Conservation (phyloP, 2,329 filamentous ascomycete genomes). For the Venturia asperata region DNA sequence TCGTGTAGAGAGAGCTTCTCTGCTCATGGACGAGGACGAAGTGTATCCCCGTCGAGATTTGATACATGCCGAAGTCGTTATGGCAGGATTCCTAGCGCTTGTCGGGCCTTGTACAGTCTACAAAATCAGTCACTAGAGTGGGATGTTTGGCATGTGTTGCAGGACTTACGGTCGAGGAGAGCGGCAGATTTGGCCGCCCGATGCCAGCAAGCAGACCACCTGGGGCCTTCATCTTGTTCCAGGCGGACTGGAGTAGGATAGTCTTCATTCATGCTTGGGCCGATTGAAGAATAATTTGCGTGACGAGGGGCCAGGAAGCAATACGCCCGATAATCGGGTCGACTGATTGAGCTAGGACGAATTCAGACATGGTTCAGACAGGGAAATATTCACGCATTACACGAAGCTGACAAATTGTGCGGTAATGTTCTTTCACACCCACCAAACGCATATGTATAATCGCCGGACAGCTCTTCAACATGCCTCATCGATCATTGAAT, state of each 20-base stretch:
- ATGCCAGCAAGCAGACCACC: conserved; percentile 2
- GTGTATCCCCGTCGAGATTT: neutral
- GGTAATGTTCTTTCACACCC: neutral
- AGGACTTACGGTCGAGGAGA: neutral
- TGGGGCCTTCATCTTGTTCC: neutral
- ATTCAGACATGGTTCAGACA: neutral
- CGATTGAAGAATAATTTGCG: neutral
- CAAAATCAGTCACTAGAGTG: neutral
- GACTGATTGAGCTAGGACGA: neutral
- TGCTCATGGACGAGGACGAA: neutral
- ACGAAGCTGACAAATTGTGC: neutral
- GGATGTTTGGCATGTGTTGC: neutral
- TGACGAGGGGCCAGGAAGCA: neutral
- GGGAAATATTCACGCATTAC: neutral
- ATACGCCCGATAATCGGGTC: neutral
- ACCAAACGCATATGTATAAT: neutral
- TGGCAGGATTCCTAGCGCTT: neutral
- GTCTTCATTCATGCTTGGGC: neutral
- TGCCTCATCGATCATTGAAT: neutral
- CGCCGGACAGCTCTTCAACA: neutral
- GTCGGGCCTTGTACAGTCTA: conserved; percentile 1
- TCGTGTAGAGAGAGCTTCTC: neutral
- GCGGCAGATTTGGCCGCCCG: neutral
- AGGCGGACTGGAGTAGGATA: neutral
- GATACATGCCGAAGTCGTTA: neutral